Base-by-base conservation (phyloP, 805 yeast species). In the Peterozyma toletana region DNA sequence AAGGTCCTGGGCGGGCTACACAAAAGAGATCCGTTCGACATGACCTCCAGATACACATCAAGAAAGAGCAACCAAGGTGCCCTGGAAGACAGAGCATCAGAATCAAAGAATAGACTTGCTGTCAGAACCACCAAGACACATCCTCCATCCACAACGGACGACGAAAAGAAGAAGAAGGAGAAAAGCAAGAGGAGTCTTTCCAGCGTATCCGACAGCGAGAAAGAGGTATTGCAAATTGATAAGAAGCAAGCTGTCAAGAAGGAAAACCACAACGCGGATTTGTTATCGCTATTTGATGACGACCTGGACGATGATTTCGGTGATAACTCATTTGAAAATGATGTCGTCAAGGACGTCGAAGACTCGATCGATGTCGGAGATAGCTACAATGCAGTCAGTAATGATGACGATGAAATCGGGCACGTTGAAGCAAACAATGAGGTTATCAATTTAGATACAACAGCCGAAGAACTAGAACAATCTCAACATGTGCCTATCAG, bases 401-500 rank as follows among this genome's bases (percentile, higher is more conserved):
- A 18, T 18, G 14, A 6, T 30, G 37, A 6, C 15, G 27, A 9
- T 21, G 34, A 21, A 3, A 30, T 15, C 2, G 41, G 9, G 29
- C 34, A 29, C 11, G 31, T 29, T 2, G 35, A 30, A 40, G 9
- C 45, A 15, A 13, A 34, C n/a, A 21, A 27, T n/a, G 42, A 39
- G 18, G 35, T n/a, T 4, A 33, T 33, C 14, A 33, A 33, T 9
- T 9, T 15, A n/a, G 35, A n/a, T 33, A 11, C 42, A 5, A 18
- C 18, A 16, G 41, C 18, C 9, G 27, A 18, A 16, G 43, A 38
- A 13, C 29, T 11, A 5, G 39, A 33, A 21, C 51, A 51, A 21
- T 35, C 41, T 10, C 46, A 49, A 30, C 53, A 47, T 4, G 38
- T 39, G 17, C 34, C 48, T 5, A 50, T 54, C 21, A 54, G 51